Base-by-base conservation (phyloP, 2,329 filamentous ascomycete genomes). In the Ramichloridium luteum region DNA sequence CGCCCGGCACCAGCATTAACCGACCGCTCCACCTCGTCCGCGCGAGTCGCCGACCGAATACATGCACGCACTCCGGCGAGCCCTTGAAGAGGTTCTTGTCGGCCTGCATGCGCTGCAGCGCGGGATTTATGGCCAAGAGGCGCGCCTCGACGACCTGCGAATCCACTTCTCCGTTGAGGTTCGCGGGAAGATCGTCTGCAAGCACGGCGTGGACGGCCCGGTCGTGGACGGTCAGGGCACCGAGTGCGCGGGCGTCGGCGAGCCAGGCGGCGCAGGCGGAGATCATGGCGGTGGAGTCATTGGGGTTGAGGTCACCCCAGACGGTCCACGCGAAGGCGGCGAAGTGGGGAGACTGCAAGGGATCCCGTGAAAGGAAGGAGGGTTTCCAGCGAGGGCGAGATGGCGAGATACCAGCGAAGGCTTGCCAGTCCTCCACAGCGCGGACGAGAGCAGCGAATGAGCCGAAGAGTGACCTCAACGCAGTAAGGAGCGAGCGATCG, bases 1-100 rank as follows among this genome's bases (percentile, higher is more conserved):
- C 30, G 14, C 16, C 18, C 15, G 30, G 30, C n/a, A 31, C 30
- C n/a, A 31, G 29, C n/a, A n/a, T n/a, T n/a, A n/a, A 8, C 29
- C 12, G 12, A 31, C 12, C 1, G 16, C 28, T 30, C 12, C 16
- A 16, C 4, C 17, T 18, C 12, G 29, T 32, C 25, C 30, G 18
- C 25, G 28, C 28, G n/a, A 36, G 2, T 17, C 29, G 31, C 12
- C 34, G 28, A 23, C 23, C 17, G 5, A 36, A 20, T 11, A 27
- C 23, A 26, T 36, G 34, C 2, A 36, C 29, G 8, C 23, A 27
- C 13, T 13, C 13, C n/a, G n/a, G n/a, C n/a, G n/a, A n/a, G n/a
- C n/a, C n/a, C n/a, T n/a, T n/a, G n/a, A n/a, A n/a, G n/a, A n/a
- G n/a, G n/a, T n/a, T n/a, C n/a, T n/a, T n/a, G n/a, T n/a, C n/a